Evolutionary conservation across 495 filamentous ascomycete species (phyloP), one percentile per base, ranked within the genome.

Genomic region (Daldinia grandis): DNA sequence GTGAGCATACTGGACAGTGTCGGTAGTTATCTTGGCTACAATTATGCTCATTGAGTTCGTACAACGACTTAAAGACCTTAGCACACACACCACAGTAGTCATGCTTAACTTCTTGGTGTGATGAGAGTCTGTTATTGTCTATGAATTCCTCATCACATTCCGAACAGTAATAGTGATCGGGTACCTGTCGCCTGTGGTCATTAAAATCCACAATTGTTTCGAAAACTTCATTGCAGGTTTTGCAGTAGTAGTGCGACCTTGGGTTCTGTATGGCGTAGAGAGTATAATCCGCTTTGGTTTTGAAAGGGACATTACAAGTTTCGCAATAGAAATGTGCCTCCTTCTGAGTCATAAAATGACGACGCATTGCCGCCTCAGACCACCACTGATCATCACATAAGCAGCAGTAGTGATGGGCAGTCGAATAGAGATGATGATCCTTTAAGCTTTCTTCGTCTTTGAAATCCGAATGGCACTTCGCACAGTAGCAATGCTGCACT

Each of bases 401-500:
- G 17, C 17, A 25, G n/a, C 57, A 67, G 25, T 55, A 67, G 19
- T 54, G 7, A 30, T 61, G 57, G 6, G 6, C 17, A n/a, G 31
- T 25, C 37, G 5, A 56, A 67, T 0, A 5, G n/a, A 54, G 47
- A 17, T 59, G 33, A 35, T 67, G 64, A 12, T 67, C 9, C 8
- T 44, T 35, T 12, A 53, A 42, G 14, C 24, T 1, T 7, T 54
- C 24, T 0, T 0, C 3, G 33, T 54, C 24, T 0, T 37, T 19
- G 10, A 68, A 68, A 15, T 68, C 66, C 0, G 24, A 47, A 37
- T 24, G 19, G 31, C 66, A 19, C 35, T 17, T 28, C 7, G 37
- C 64, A n/a, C n/a, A n/a, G n/a, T n/a, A 69, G 42, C 42, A 63
- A 25, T 27, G 5, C 25, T 63, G 66, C 4, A 15, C 2, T 9